phyloP scores from a whole-genome alignment of 768 basidiomycete genomes.

The Tricholomella constricta region DNA sequence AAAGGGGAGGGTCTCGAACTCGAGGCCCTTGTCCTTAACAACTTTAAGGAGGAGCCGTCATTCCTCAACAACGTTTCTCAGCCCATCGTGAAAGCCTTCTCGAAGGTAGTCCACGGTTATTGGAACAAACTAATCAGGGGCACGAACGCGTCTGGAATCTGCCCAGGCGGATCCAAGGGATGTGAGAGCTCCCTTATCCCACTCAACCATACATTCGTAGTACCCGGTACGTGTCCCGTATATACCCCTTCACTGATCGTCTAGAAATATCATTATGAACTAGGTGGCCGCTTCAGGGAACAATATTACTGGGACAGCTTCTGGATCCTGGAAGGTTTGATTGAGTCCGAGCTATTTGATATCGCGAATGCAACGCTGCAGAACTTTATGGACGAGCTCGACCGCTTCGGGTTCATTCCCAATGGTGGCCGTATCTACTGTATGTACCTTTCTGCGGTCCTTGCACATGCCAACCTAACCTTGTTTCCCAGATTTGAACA shows the following conservation, averaged over 20 bases:
- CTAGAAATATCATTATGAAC: not conserved
- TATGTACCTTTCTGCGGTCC: constrained; percentile 29
- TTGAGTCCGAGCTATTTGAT: constrained; percentile 73
- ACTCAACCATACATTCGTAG: constrained; percentile 87
- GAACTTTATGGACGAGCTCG: constrained; percentile 95
- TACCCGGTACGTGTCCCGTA: constrained; percentile 64
- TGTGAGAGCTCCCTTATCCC: constrained; percentile 90
- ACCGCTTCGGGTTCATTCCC: constrained; percentile 85
- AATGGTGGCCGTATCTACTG: constrained; percentile 94
- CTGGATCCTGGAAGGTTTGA: constrained; percentile 88
- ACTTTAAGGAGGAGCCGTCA: constrained; percentile 62
- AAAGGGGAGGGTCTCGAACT: constrained; percentile 86
- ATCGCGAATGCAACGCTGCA: constrained; percentile 78
- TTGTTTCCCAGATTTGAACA: constrained; percentile 63
- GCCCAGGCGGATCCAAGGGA: constrained; percentile 45
- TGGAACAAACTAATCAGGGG: constrained; percentile 80
- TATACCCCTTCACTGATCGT: not conserved
- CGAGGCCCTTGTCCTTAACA: constrained; percentile 56
- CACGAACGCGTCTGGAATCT: constrained; percentile 73
- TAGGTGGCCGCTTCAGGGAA: constrained; percentile 75
- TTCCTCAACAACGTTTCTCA: constrained; percentile 75
- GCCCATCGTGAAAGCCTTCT: constrained; percentile 68
- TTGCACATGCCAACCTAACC: not conserved
- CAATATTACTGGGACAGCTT: constrained; percentile 77
- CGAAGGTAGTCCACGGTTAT: constrained; percentile 79